phyloP scores from a whole-genome alignment of 768 basidiomycete species.

The Mycena galopus region DNA sequence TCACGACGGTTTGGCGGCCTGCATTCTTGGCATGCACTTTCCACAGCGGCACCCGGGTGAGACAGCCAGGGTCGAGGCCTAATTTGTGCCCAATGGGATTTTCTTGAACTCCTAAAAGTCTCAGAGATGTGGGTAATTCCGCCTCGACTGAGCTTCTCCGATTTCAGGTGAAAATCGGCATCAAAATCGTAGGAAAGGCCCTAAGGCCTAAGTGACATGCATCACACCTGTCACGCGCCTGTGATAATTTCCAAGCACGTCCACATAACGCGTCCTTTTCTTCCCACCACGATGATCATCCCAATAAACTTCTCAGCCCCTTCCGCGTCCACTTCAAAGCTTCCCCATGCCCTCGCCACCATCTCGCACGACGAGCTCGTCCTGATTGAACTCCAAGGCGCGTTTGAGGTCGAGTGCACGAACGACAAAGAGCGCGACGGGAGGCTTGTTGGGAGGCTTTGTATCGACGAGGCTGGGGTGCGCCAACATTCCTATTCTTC shows the following conservation, averaged over 20 bases:
- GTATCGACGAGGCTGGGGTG: constrained; percentile 71
- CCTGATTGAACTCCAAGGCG: constrained; percentile 90
- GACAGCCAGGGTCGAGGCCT: too few species aligned
- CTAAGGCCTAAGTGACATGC: too few species aligned
- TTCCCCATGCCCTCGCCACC: constrained; percentile 75
- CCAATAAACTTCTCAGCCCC: constrained; percentile 63
- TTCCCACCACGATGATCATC: constrained; percentile 68
- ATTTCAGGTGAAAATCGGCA: too few species aligned
- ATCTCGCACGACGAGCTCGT: constrained; percentile 86
- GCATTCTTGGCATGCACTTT: too few species aligned
- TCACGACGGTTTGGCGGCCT: too few species aligned
- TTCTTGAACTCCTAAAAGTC: too few species aligned
- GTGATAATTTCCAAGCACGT: neutral
- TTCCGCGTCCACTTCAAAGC: constrained; percentile 48
- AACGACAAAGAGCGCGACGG: constrained; percentile 68
- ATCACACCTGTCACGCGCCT: too few species aligned
- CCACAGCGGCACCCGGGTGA: too few species aligned
- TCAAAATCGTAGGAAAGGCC: too few species aligned
- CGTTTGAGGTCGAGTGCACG: constrained; percentile 74
- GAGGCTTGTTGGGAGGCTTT: constrained; percentile 83
- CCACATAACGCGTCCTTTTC: constrained; percentile 19
- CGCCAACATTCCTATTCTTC: constrained; percentile 39
- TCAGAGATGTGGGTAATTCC: too few species aligned
- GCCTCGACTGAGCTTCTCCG: too few species aligned
- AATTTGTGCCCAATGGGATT: too few species aligned